Base-by-base conservation (phyloP, 139 green algal genomes). In the Tetradesmus lagerheimii region DNA sequence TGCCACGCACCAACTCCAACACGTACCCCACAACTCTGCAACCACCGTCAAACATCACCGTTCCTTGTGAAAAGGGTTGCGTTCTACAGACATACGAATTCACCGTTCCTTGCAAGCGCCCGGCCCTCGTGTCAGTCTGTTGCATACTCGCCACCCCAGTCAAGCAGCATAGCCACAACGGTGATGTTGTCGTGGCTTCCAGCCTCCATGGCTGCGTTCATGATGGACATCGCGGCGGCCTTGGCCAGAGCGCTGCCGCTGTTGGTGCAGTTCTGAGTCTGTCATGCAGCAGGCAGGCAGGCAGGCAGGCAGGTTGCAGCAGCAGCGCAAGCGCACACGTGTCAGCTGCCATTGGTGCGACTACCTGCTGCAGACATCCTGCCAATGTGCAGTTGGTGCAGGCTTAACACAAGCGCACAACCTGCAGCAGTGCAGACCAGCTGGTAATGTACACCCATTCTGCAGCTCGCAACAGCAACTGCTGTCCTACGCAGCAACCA, bases 121-220 rank as follows among this genome's bases (percentile, higher is more conserved):
- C 47, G 20, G 47, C 47, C 6, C 64, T 35, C 34, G 64, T 35
- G n/a, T 37, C 67, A 87, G 81, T 87, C 53, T 9, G 18, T 50
- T 18, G 45, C 76, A 14, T 83, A 89, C n/a, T 89, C 71, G 14
- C 45, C 41, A 34, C 41, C 79, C 88, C 88, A 91, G 39, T 91
- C 88, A 29, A 91, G 50, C 20, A 91, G 64, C 43, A 91, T 74
- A 1, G 29, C n/a, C 5, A 87, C 79, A 1, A 81, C 78, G 0
- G 88, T 91, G 57, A 87, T 84, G 88, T 91, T 87, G 88, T 91
- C 88, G 43, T 12, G 41, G 62, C 71, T 86, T 62, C 88, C 88
- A 37, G 11, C 23, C 1, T 71, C 79, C 39, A 88, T 37, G 12
- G 88, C 88, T 34, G 41, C 41, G 20, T 38, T 50, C 79, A 87